Base-by-base conservation (phyloP, 2,329 filamentous ascomycete genomes). In the Mollisiaceae sp. region DNA sequence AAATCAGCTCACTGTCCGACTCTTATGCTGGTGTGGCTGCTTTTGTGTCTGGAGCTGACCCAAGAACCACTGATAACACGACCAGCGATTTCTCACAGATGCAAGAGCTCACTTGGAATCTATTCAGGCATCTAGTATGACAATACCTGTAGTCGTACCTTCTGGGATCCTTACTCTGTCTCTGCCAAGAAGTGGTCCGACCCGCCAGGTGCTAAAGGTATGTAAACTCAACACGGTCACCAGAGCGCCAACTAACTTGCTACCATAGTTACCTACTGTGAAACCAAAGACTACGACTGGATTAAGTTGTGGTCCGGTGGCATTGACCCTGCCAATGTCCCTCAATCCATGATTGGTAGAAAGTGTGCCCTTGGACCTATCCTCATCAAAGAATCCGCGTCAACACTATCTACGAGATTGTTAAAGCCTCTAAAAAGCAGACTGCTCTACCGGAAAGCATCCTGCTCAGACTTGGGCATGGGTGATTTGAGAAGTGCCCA, bases 371-470 rank as follows among this genome's bases (percentile, higher is more conserved):
- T 35, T 39, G 62, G 15, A 62, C 73, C 27, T 76, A 74, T 65
- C 73, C 74, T 14, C 74, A 76, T 59, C 63, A 67, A 36, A 70
- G 70, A 39, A 39, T 74, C 43, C 71, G 73, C 18, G 73, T 75
- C 62, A 76, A 76, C 63, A 75, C 74, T 12, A 61, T 74, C 45
- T 76, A 71, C 39, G 74, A 76, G 62, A 65, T 76, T 12, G 70
- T 72, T 18, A 27, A 67, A n/a, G 65, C 64, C 15, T 63, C 62
- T 1, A 72, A 72, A 39, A 55, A 67, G 22, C 58, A 71, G 41
- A 76, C 74, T 20, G 74, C 74, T 76, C 76, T 52, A 66, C 73
- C 1, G 74, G 75, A 55, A 76, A 76, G 67, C 74, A 76, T 56
- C 74, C 74, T 27, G 68, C 74, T 11, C 76, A 76, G n/a, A n/a